These are phyloP conservation scores for Colletotrichum kahawae DNA, from an alignment of 2,329 filamentous ascomycete genomes.

Conservation along the genomic window DNA sequence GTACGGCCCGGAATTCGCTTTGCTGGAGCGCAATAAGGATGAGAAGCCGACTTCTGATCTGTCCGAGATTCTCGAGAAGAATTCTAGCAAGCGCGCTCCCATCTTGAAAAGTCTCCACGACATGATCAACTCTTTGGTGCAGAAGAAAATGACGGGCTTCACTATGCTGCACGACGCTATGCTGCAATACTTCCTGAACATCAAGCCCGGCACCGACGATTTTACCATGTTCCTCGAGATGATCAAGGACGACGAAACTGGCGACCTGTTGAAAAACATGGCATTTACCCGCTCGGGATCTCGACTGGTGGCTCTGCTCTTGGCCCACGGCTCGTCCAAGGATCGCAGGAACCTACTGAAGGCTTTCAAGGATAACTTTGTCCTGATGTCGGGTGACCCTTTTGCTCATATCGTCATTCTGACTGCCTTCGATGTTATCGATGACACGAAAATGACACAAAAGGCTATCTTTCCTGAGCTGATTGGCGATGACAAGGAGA, in stretches of 20 bases:
- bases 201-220: slow-evolving; percentile 78
- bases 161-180: slow-evolving; percentile 98
- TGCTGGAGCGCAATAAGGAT: slow-evolving; percentile 68
- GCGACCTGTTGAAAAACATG: slow-evolving; percentile 91
- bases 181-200: slow-evolving; percentile 92
- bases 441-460: slow-evolving; percentile 87
- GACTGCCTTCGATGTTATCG: slow-evolving; percentile 86
- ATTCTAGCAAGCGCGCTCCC: slow-evolving; percentile 83
- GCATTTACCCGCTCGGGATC: slow-evolving; percentile 93
- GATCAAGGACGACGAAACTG: slow-evolving; percentile 88
- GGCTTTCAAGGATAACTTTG: slow-evolving; percentile 88
- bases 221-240: slow-evolving; percentile 87
- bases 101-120: slow-evolving; percentile 87
- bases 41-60: slow-evolving; percentile 70
- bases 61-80: slow-evolving; percentile 72
- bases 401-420: slow-evolving; percentile 83
- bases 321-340: slow-evolving; percentile 88
- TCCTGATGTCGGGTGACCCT: slow-evolving; percentile 81
- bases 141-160: slow-evolving; percentile 97
- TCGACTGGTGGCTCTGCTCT: slow-evolving; percentile 77
- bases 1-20: slow-evolving; percentile 92
- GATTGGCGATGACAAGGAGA: slow-evolving; percentile 71
- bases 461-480: slow-evolving; percentile 91
- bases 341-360: slow-evolving; percentile 89
- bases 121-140: slow-evolving; percentile 89